These are phyloP conservation scores for Salvia splendens DNA, from an alignment of 257 asterid genomes.

Conservation along the genomic window DNA sequence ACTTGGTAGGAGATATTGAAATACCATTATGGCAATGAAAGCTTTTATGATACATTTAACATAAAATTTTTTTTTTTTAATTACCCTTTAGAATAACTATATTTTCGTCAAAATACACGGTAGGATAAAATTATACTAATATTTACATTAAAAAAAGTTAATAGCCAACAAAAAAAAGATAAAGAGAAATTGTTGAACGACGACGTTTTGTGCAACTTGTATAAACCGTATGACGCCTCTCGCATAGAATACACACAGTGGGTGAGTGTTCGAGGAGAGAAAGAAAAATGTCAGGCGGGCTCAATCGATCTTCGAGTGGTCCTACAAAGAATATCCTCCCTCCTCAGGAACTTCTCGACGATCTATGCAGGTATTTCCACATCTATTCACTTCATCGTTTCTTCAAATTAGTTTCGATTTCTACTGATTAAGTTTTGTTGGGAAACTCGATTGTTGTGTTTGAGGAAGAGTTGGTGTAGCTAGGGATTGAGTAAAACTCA, in stretches of 20 bases:
- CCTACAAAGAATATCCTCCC: conserved; percentile 76
- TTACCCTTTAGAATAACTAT: too few species aligned
- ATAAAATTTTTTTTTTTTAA: too few species aligned
- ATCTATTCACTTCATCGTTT: background rate
- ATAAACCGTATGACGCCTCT: too few species aligned
- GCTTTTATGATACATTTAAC: too few species aligned
- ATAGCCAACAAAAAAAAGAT: too few species aligned
- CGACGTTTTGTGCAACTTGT: background rate
- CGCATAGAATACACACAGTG: background rate
- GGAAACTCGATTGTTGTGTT: background rate
- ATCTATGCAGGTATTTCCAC: conserved; percentile 78
- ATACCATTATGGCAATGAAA: too few species aligned
- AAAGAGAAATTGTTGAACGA: background rate
- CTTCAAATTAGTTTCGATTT: background rate
- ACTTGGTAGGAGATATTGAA: too few species aligned
- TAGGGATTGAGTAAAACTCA: background rate
- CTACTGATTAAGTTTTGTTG: background rate
- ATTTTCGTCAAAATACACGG: too few species aligned
- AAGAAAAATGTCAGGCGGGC: conserved; percentile 53
- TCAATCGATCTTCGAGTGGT: conserved; percentile 67
- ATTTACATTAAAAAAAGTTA: too few species aligned
- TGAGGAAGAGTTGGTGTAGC: conserved; percentile 1
- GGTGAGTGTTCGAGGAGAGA: background rate
- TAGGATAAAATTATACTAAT: too few species aligned
- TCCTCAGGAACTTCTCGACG: conserved; percentile 94